A percentile compares a stretch with the other conserved stretches of the same genome.
These are phyloP conservation scores for Bolboschoenoplectus hybrid DNA, from an alignment of 202 grass and related monocot species.

Conservation along the genomic window DNA sequence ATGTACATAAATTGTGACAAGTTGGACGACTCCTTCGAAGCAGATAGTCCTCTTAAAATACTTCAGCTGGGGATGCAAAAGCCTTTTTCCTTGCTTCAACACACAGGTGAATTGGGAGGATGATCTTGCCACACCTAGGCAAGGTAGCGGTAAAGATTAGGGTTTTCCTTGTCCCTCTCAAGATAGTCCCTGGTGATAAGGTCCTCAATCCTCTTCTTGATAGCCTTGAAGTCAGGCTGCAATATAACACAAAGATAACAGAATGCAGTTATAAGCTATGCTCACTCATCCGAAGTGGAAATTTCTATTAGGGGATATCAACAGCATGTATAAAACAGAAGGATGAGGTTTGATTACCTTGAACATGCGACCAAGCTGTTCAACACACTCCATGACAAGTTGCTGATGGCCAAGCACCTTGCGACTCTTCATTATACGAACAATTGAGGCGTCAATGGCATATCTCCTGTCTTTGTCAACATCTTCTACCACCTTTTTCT, in stretches of 20 bases:
- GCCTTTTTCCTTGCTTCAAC: too few relatives aligned
- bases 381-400: constrained; percentile 83
- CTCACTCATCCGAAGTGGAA: background rate
- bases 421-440: constrained; percentile 97
- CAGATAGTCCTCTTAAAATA: too few relatives aligned
- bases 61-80: too few relatives aligned
- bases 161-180: constrained; percentile 77
- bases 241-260: constrained; percentile 8
- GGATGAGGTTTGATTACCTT: constrained; percentile 56
- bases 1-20: constrained; percentile 11
- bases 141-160: constrained; percentile 69
- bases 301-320: background rate
- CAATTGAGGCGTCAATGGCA: constrained; percentile 94
- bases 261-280: constrained; percentile 48
- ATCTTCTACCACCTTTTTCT: constrained; percentile 98
- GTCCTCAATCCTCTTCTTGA: constrained; percentile 90
- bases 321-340: background rate
- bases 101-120: too few relatives aligned
- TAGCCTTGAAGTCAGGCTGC: constrained; percentile 97
- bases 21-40: background rate
- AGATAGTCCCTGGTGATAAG: constrained; percentile 84
- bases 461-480: constrained; percentile 98
- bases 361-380: constrained; percentile 96
- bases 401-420: constrained; percentile 91
- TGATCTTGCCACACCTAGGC: constrained; percentile 32